Evolutionary conservation across 163 green algal genomes (phyloP), one percentile per base, ranked within the genome.

Genomic region (Dunaliella salina): DNA sequence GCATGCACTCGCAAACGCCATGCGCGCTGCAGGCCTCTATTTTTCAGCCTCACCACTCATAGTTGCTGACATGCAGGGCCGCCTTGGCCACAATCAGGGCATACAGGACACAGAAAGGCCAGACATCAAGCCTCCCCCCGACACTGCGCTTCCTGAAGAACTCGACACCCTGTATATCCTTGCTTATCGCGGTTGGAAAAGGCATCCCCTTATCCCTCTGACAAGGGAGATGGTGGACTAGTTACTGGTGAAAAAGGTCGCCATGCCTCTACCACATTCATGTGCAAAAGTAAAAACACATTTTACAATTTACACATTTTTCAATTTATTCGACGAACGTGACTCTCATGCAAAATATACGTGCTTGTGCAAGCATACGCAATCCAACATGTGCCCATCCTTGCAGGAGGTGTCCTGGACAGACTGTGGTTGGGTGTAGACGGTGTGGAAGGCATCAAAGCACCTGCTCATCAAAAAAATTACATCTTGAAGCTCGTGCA

Each of bases 71-170:
- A 71, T 90, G 80, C 18, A 89, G 85, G 1, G 87, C 30, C 17
- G 83, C 79, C 33, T 81, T 88, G 25, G 35, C 50, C 18, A 88
- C 33, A 67, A 93, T 88, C 25, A 87, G 8, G 0, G 57, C 79
- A 81, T 95, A 95, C 0, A 93, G 33, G 8, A 86, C 79, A 0
- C 93, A 5, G 82, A 96, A 96, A 0, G 93, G 93, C 17, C 83
- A 86, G 0, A 95, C 69, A 83, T 95, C 40, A 50, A 50, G 40
- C 92, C 33, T 40, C 5, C 0, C 83, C 30, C 32, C 59, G 18
- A 33, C 45, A 17, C 83, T 81, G 63, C 20, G 45, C 24, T 30
- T 81, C 24, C 12, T 24, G 13, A 71, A 71, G 30, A 85, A 63
- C 83, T 67, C 63, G 18, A 81, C 63, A 12, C 34, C 0, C 20